A percentile compares a stretch with the other conserved stretches of the same genome.
Conservation (phyloP, 257 asterid genomes). For the Plantago ovata region DNA sequence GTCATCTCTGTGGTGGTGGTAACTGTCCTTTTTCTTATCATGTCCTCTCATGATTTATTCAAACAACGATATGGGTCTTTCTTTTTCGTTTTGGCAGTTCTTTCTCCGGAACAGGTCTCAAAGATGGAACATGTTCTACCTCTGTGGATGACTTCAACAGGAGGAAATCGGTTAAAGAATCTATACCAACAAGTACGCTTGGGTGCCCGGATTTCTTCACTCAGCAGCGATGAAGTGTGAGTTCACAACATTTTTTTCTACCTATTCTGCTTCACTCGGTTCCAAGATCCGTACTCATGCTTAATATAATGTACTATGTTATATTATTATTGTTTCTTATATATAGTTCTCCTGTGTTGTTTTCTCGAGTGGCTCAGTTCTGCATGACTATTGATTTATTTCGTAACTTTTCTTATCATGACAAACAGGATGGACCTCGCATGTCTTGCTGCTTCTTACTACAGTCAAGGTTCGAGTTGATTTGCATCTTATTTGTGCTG, state of each 20-base stretch:
- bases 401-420: conserved; percentile 20
- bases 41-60: conserved; percentile 3
- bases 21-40: neutral
- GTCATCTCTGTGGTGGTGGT: neutral
- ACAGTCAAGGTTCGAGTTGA: conserved; percentile 56
- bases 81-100: conserved; percentile 43
- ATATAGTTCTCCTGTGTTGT: too few species aligned
- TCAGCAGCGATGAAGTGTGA: conserved; percentile 59
- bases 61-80: conserved; percentile 21
- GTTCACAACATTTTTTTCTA: conserved; percentile 31
- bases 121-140: conserved; percentile 82
- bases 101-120: conserved; percentile 77
- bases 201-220: conserved; percentile 72
- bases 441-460: conserved; percentile 50
- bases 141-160: conserved; percentile 63
- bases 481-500: conserved; percentile 14
- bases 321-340: neutral
- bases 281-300: conserved; percentile 11
- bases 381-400: conserved; percentile 12
- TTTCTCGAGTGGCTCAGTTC: too few species aligned
- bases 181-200: conserved; percentile 48
- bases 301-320: neutral
- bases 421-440: conserved; percentile 59
- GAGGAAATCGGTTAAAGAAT: conserved; percentile 31
- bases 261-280: conserved; percentile 4